Percentiles rank a stretch among this genome's conserved stretches.
These are phyloP conservation scores for Spathaspora sp. DNA, from an alignment of 1,139 yeast genomes.

Conservation along the genomic window DNA sequence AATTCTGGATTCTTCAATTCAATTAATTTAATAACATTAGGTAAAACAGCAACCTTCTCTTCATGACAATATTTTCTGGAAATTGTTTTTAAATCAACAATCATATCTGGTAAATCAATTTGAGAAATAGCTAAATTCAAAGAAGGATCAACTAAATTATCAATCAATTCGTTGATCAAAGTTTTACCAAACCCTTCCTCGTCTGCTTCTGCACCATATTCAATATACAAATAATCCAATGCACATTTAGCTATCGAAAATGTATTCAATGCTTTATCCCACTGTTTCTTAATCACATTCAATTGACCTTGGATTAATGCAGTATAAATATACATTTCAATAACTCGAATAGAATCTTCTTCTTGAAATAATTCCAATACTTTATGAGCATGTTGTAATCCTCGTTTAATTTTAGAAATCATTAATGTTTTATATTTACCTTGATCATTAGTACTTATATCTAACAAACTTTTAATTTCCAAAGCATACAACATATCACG, in stretches of 20 bases:
- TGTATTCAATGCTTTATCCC: slow-evolving; percentile 52
- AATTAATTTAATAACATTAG: slow-evolving; percentile 38
- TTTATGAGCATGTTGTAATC: slow-evolving; percentile 45
- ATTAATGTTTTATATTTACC: slow-evolving; percentile 53
- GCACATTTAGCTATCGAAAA: slow-evolving; percentile 64
- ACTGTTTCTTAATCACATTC: slow-evolving; percentile 57
- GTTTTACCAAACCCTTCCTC: slow-evolving; percentile 36
- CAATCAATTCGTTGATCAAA: slow-evolving; percentile 55
- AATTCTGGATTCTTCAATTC: slow-evolving; percentile 39
- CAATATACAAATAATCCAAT: slow-evolving; percentile 47
- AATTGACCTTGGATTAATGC: slow-evolving; percentile 62
- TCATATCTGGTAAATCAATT: slow-evolving; percentile 19
- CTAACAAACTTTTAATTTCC: slow-evolving; percentile 59
- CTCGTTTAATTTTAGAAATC: slow-evolving; percentile 67
- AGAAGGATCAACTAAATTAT: slow-evolving; percentile 67
- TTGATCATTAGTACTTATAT: slow-evolving; percentile 37
- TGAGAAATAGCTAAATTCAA: slow-evolving; percentile 58
- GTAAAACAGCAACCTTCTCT: slow-evolving; percentile 33
- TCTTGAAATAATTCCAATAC: slow-evolving; percentile 43
- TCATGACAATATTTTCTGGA: slow-evolving; percentile 45
- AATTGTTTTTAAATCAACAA: slow-evolving; percentile 46
- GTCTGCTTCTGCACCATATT: slow-evolving; percentile 12
- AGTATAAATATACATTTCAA: slow-evolving; percentile 63
- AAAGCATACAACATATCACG: slow-evolving; percentile 68
- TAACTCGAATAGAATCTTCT: slow-evolving; percentile 27